A percentile compares a stretch with the other conserved stretches of the same genome.
Evolutionary conservation across 306 rosid genomes (phyloP).

Genomic region (Cicer arietinum): DNA sequence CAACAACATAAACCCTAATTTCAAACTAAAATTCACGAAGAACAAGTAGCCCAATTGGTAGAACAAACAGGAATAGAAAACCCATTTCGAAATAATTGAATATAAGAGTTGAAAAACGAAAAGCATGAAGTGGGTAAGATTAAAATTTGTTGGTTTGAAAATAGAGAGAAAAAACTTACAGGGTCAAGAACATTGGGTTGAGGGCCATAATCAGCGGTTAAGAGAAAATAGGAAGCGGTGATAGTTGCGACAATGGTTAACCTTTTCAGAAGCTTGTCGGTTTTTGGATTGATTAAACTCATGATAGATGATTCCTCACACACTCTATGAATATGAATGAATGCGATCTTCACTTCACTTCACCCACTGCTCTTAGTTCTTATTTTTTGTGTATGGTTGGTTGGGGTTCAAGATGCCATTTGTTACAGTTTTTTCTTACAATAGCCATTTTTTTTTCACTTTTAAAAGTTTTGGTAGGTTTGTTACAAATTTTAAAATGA

Average conservation of each 20-base stretch:
- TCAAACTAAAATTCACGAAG: background rate
- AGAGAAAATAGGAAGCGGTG: constrained; percentile 85
- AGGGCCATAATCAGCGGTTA: constrained; percentile 89
- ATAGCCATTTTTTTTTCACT: too few species aligned
- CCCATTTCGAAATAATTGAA: background rate
- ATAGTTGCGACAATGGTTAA: constrained; percentile 73
- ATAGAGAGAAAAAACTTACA: constrained; percentile 48
- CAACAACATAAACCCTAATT: background rate
- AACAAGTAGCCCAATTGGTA: too few species aligned
- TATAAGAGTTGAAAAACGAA: background rate
- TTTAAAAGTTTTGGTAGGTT: too few species aligned
- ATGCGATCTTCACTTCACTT: background rate
- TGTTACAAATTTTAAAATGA: too few species aligned
- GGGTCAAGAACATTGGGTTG: constrained; percentile 87
- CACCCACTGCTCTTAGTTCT: background rate
- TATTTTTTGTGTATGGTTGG: too few species aligned
- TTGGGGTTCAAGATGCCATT: too few species aligned
- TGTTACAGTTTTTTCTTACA: too few species aligned
- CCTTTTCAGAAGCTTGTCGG: constrained; percentile 74
- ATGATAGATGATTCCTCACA: constrained; percentile 8
- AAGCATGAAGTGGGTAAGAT: background rate
- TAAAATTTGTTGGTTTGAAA: background rate
- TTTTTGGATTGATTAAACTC: constrained; percentile 58
- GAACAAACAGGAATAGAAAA: constrained; percentile 1
- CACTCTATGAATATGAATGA: background rate